These are phyloP conservation scores for Glycyrrhiza uralensis DNA, from an alignment of 306 rosid genomes.

Conservation along the genomic window DNA sequence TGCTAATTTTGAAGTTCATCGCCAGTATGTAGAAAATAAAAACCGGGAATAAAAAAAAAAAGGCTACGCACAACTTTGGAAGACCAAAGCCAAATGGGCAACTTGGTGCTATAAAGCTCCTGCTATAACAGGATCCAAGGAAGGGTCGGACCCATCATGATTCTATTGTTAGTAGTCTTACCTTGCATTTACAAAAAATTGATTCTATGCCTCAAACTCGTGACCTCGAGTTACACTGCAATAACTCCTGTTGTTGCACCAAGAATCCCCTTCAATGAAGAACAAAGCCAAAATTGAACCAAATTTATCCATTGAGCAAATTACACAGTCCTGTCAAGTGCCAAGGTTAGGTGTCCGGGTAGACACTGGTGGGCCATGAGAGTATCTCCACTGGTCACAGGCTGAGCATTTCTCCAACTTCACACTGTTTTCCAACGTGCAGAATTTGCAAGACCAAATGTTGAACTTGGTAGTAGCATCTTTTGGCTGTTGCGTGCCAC, in stretches of 20 bases:
- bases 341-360: constrained; percentile 24
- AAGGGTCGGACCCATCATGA: no score
- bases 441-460: constrained; percentile 63
- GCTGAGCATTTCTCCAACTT: constrained; percentile 69
- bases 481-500: constrained; percentile 59
- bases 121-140: no score
- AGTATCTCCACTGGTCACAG: constrained; percentile 74
- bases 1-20: not conserved
- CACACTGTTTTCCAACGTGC: constrained; percentile 69
- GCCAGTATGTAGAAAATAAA: not conserved
- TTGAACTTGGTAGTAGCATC: constrained; percentile 52
- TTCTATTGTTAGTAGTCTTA: no score
- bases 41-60: not conserved
- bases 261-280: no score
- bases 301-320: not conserved
- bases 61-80: not conserved
- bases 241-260: no score
- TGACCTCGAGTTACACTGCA: no score
- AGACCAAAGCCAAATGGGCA: no score
- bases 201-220: no score
- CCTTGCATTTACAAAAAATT: no score
- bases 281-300: not conserved
- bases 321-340: constrained; percentile 4
- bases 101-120: no score
- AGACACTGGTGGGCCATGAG: constrained; percentile 51